Evolutionary conservation across 768 basidiomycete species (phyloP), one percentile per base, ranked within the genome.

Genomic region (Kwoniella europaea): DNA sequence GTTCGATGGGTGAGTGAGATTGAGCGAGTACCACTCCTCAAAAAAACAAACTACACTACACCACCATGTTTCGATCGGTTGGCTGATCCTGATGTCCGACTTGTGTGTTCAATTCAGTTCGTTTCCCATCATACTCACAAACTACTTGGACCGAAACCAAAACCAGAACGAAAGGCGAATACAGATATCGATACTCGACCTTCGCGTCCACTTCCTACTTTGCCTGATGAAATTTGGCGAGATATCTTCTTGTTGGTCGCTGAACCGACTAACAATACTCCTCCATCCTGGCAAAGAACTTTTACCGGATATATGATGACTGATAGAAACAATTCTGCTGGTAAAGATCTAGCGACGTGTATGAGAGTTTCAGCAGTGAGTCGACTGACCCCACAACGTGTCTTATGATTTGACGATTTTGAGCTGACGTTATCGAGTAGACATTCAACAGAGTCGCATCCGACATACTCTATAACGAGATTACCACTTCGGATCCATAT

Each of bases 311-410:
- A 35, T 4, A 35, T 35, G 35, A 35, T 35, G 35, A 35, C 35
- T 35, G 35, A 4, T 35, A 4, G 35, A 35, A 35, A 35, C 35
- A 35, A 0, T 0, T 35, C 35, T 35, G 7, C 35, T 4, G 20
- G 42, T 63, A 44, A 63, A 29, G 57, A 55, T 55, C 42, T 61
- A 46, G 41, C 46, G 9, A 54, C 41, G 10, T 15, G 50, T 5
- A 54, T 53, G 62, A 50, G 62, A 27, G 50, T 63, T 10, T 63
- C 46, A 50, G 53, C 20, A 24, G 62, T 52, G 5, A 52, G 62
- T 54, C 15, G 10, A 22, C 42, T n/a, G 18, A 22, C 41, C 18
- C 46, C 9, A 15, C 52, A 9, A 12, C 9, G 41, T 16, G 15
- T n/a, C 10, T 16, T 6, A 18, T n/a, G 13, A 15, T 9, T 27